phyloP scores from a whole-genome alignment of 441 rosid species.

The Bruguiera hainesii region DNA sequence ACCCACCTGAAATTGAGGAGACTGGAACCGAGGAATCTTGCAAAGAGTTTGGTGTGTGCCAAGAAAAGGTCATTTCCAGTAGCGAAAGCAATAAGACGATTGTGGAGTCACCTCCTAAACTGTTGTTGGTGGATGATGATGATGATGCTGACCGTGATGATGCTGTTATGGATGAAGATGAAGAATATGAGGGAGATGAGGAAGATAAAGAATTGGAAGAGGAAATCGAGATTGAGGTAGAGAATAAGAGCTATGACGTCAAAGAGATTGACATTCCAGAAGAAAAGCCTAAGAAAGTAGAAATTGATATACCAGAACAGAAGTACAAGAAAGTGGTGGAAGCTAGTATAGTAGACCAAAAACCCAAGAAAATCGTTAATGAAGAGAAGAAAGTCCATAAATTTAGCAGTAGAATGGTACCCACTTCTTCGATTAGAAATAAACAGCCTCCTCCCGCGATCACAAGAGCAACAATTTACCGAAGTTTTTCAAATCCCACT shows the following conservation, averaged over 20 bases:
- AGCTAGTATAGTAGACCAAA: background rate
- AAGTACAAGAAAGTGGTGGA: conserved; percentile 19
- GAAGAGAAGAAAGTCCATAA: conserved; percentile 35
- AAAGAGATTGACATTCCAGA: conserved; percentile 45
- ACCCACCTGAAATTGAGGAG: conserved; percentile 30
- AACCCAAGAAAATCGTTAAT: conserved; percentile 17
- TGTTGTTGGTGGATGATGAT: background rate
- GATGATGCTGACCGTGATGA: background rate
- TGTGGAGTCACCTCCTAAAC: conserved; percentile 14
- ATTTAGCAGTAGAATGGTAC: conserved; percentile 35
- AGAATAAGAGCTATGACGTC: conserved; percentile 41
- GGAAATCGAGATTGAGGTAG: conserved; percentile 26
- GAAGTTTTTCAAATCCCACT: conserved; percentile 33
- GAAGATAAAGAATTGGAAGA: conserved; percentile 29
- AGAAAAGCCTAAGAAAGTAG: conserved; percentile 21
- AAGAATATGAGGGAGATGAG: conserved; percentile 18
- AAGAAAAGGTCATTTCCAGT: conserved; percentile 43
- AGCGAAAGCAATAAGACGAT: conserved; percentile 10
- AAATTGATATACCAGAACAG: conserved; percentile 6
- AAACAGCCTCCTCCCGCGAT: conserved; percentile 45
- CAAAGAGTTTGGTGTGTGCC: conserved; percentile 46
- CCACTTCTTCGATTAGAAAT: conserved; percentile 40
- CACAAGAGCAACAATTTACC: conserved; percentile 38
- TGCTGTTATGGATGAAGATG: conserved; percentile 9
- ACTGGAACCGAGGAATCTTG: conserved; percentile 39